phyloP scores from a whole-genome alignment of 805 yeast genomes.

The Yarrowia phangngaensis region DNA sequence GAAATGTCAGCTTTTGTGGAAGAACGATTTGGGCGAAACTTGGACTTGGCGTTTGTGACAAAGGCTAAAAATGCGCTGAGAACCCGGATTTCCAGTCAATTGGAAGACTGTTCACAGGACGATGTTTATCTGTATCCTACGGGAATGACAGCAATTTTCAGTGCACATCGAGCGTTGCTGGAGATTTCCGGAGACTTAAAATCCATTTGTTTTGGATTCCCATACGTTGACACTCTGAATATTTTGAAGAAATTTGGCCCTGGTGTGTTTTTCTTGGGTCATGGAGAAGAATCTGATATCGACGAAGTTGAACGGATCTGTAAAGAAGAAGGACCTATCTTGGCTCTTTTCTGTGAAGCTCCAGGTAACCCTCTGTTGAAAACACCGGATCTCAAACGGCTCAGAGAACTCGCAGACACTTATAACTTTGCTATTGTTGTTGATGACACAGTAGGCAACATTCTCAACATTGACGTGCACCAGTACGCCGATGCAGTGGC shows the following conservation, averaged over 20 bases:
- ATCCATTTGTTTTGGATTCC: constrained; percentile 93
- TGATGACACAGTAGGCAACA: constrained; percentile 94
- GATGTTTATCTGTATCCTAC: constrained; percentile 83
- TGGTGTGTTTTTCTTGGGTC: constrained; percentile 80
- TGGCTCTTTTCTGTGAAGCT: constrained; percentile 83
- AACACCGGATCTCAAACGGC: constrained; percentile 70
- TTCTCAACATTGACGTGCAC: constrained; percentile 74
- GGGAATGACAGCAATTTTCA: constrained; percentile 90
- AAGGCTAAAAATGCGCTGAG: constrained; percentile 73
- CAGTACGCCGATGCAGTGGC: constrained; percentile 84
- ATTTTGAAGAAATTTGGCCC: constrained; percentile 86
- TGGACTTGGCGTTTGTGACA: constrained; percentile 69
- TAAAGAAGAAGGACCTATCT: constrained; percentile 58
- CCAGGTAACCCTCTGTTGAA: constrained; percentile 92
- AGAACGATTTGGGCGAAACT: constrained; percentile 84
- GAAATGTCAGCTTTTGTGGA: constrained; percentile 71
- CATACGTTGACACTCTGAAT: constrained; percentile 88
- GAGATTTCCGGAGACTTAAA: constrained; percentile 31
- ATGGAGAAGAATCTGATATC: constrained; percentile 67
- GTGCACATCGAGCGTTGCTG: constrained; percentile 55
- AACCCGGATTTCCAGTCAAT: constrained; percentile 67
- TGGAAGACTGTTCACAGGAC: constrained; percentile 46
- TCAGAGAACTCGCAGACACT: constrained; percentile 61
- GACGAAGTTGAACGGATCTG: constrained; percentile 62
- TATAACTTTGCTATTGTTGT: constrained; percentile 75